Percentiles rank a stretch among this genome's conserved stretches.
These are phyloP conservation scores for Aspergillus sp. DNA, from an alignment of 2,329 filamentous ascomycete genomes.

Conservation along the genomic window DNA sequence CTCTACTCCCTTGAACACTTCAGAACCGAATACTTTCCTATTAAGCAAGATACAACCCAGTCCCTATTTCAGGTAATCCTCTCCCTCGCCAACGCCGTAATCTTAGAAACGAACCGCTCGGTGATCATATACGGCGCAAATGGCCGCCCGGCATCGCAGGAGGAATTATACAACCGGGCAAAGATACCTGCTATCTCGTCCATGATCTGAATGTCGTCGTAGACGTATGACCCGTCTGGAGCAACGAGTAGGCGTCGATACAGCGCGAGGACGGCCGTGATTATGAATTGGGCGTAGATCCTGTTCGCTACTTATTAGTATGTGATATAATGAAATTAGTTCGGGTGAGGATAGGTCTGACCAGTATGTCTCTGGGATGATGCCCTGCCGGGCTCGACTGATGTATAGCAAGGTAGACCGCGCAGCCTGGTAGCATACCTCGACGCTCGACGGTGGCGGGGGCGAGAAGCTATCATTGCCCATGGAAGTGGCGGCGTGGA, in stretches of 20 bases:
- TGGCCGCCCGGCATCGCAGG: accelerated
- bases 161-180: background rate
- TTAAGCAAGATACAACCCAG: too few species aligned
- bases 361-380: background rate
- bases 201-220: background rate
- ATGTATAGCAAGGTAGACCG: slow-evolving; percentile 24
- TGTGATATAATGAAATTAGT: too few species aligned
- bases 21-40: too few species aligned
- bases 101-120: background rate
- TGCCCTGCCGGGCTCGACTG: background rate
- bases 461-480: background rate
- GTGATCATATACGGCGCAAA: background rate
- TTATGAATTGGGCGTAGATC: slow-evolving; percentile 7
- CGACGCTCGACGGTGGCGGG: slow-evolving; percentile 22
- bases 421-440: slow-evolving; percentile 24
- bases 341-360: background rate
- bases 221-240: background rate
- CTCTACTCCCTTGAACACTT: too few species aligned
- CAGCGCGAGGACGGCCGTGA: slow-evolving; percentile 4
- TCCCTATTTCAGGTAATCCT: too few species aligned
- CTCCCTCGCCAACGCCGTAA: background rate
- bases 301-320: background rate
- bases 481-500: slow-evolving; percentile 18
- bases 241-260: background rate
- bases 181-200: slow-evolving; percentile 2